Evolutionary conservation across 495 filamentous ascomycete genomes (phyloP), one percentile per base, ranked within the genome.

Genomic region (Aspergillus asperescens): DNA sequence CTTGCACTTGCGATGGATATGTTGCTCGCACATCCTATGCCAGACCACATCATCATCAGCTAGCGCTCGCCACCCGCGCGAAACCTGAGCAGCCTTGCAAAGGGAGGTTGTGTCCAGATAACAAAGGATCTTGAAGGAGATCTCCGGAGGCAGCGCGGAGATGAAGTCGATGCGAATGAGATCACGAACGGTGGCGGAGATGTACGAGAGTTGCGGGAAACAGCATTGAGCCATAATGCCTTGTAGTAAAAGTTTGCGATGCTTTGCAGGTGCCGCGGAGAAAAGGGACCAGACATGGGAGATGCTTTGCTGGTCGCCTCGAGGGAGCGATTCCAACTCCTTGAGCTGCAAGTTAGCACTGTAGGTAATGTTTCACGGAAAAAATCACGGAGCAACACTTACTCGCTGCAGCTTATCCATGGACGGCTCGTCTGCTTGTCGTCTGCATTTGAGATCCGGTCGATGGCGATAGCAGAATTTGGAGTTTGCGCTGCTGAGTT

Each of bases 11-110:
- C 91, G 79, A 59, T 93, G 89, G 48, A 95, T 97, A 61, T 99
- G 93, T 62, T 99, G 93, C 72, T 96, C 91, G 62, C 93, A 99
- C 92, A 99, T 97, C 49, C 84, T 86, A 58, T 96, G 92, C 93
- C 93, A 99, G 2, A 99, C 93, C 20, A 96, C 85, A 69, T 99
- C 92, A 62, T 95, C 90, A 65, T 96, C 94, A 2, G 93, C 93
- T 22, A 99, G 67, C 45, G 77, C 77, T 50, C 87, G 80, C 93
- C 93, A 99, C 50, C 83, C 78, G 49, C 82, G 82, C 64, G 89
- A 96, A 31, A 99, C 94, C 68, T 96, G 94, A 3, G 94, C 89
- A 7, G 92, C 93, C 65, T 95, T 95, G 75, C 94, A 97, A 7
- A 99, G 77, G n/a, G 91, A 96, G 5, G 87, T 86, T 6, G 92